These are phyloP conservation scores for Coelastrella sp. DNA, from an alignment of 139 green algal genomes.

Conservation along the genomic window DNA sequence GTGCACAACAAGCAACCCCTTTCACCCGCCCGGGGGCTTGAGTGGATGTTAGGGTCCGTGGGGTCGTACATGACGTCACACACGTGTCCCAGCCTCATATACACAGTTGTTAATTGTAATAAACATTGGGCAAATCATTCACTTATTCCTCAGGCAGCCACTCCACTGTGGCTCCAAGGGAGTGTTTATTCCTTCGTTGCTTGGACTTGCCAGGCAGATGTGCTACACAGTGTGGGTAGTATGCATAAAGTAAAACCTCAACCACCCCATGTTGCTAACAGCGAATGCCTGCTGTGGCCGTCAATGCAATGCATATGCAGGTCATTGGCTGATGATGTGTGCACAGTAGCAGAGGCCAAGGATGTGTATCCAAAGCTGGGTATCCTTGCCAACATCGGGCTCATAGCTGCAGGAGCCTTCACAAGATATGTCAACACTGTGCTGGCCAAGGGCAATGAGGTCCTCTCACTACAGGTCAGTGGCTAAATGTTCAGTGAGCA, in stretches of 20 bases:
- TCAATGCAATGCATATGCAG: background rate
- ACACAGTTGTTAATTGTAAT: no score
- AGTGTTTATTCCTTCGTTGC: no score
- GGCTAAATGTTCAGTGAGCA: background rate
- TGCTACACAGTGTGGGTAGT: background rate
- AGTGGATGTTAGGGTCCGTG: no score
- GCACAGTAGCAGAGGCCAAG: slow-evolving; percentile 69
- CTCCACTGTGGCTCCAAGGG: no score
- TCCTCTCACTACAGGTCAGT: slow-evolving; percentile 59
- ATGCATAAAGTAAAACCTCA: background rate
- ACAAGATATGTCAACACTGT: slow-evolving; percentile 29
- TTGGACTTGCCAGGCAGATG: no score
- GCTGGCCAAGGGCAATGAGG: slow-evolving; percentile 46
- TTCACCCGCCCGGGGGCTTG: no score
- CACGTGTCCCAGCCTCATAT: no score
- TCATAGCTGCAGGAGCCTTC: slow-evolving; percentile 61
- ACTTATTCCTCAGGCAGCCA: no score
- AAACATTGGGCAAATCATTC: no score
- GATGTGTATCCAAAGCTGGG: slow-evolving; percentile 84
- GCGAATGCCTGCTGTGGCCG: background rate
- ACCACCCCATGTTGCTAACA: background rate
- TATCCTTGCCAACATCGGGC: slow-evolving; percentile 83
- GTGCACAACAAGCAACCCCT: no score
- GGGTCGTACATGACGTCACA: no score
- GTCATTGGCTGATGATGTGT: slow-evolving; percentile 67